Evolutionary conservation across 2,329 filamentous ascomycete genomes (phyloP).

Genomic region (Tympanopsis confertula): DNA sequence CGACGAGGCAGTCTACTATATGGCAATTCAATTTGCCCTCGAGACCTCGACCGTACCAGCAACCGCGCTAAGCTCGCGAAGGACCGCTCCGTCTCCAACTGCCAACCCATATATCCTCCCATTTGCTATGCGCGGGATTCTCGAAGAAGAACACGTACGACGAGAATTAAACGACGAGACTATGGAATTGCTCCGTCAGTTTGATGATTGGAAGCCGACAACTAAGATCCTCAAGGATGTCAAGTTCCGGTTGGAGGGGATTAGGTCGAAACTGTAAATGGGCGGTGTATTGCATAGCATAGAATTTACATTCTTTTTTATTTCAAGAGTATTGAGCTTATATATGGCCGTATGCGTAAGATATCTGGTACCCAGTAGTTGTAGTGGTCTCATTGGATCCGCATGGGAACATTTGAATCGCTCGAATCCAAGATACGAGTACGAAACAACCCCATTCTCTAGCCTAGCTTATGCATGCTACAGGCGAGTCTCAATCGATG

Average conservation of each 20-base stretch:
- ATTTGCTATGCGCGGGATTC: constrained; percentile 54
- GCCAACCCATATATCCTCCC: constrained; percentile 36
- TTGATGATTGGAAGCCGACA: constrained; percentile 54
- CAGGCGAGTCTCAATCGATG: no score
- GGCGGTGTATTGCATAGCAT: no score
- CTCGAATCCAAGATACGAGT: no score
- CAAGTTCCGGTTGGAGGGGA: constrained; percentile 53
- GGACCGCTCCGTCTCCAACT: constrained; percentile 6
- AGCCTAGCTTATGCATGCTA: no score
- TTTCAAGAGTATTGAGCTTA: no score
- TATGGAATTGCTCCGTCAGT: constrained; percentile 42
- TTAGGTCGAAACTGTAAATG: constrained; percentile 42
- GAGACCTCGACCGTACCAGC: constrained; percentile 25
- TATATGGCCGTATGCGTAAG: no score
- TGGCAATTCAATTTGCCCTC: constrained; percentile 35
- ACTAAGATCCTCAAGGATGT: constrained; percentile 57
- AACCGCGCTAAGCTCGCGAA: constrained; percentile 3
- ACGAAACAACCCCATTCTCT: no score
- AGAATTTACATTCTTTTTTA: no score
- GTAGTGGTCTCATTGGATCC: no score
- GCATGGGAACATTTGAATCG: no score
- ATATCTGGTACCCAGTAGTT: no score
- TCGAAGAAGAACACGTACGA: constrained; percentile 54
- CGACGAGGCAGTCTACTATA: constrained; percentile 47
- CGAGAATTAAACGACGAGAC: constrained; percentile 44